A percentile compares a stretch with the other conserved stretches of the same genome.
Evolutionary conservation across 768 basidiomycete genomes (phyloP).

Genomic region (Boletellus ananas): DNA sequence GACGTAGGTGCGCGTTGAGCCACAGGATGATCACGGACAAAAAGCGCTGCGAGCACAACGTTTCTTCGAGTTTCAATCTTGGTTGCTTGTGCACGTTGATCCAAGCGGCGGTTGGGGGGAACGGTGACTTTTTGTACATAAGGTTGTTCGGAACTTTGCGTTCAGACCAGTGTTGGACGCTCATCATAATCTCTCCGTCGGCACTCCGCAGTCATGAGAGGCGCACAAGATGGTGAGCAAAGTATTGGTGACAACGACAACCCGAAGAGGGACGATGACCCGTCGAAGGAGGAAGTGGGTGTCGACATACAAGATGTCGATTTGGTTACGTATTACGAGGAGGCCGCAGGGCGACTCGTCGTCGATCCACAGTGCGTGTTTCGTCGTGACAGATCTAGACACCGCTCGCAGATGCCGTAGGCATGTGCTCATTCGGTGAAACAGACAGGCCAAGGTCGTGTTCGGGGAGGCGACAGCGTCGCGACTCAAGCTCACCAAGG

Average conservation of each 20-base stretch:
- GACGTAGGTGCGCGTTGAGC: too few relatives aligned
- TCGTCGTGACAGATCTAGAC: too few relatives aligned
- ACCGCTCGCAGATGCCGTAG: neutral
- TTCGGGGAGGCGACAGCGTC: constrained; percentile 46
- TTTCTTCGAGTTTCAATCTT: too few relatives aligned
- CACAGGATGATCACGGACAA: too few relatives aligned
- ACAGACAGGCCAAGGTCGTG: constrained; percentile 45
- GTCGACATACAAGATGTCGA: constrained; percentile 24
- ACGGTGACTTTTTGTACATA: too few relatives aligned
- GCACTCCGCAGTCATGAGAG: neutral
- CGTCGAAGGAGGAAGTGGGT: neutral
- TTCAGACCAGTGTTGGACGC: too few relatives aligned
- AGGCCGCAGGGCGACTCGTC: constrained; percentile 54
- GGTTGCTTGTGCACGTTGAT: too few relatives aligned
- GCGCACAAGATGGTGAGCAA: neutral
- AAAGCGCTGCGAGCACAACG: too few relatives aligned
- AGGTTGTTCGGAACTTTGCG: too few relatives aligned
- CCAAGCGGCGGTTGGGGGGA: too few relatives aligned
- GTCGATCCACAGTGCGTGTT: constrained; percentile 54
- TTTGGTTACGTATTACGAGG: constrained; percentile 45
- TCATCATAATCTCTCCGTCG: too few relatives aligned
- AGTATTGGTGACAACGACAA: too few relatives aligned
- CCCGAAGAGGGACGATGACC: neutral
- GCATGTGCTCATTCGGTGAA: neutral
- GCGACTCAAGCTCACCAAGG: constrained; percentile 42